Percentiles rank a stretch among this genome's conserved stretches.
Evolutionary conservation across 441 rosid genomes (phyloP).

Genomic region (Gossypium trilobum): DNA sequence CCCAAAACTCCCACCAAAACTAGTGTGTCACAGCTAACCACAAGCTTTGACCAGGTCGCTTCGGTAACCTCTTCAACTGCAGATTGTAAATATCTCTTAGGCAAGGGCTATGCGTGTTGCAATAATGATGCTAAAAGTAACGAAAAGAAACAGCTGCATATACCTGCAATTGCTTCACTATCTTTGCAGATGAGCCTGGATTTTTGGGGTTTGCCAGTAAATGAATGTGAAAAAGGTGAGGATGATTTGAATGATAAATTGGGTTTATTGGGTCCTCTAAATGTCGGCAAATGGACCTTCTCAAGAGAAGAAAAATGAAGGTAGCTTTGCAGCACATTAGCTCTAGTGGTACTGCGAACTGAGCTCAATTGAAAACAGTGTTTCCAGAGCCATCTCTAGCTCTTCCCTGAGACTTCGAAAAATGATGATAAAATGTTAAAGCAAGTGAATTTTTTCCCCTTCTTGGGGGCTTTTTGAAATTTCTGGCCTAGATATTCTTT

Average conservation of each 20-base stretch:
- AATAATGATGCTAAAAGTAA: background rate
- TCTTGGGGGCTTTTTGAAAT: too few relatives aligned
- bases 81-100: background rate
- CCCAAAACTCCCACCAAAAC: conserved; percentile 67
- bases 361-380: conserved; percentile 38
- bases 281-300: conserved; percentile 27
- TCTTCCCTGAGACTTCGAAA: too few relatives aligned
- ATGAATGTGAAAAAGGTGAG: background rate
- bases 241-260: conserved; percentile 20
- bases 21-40: conserved; percentile 31
- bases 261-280: conserved; percentile 21
- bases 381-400: conserved; percentile 34
- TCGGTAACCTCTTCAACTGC: conserved; percentile 51
- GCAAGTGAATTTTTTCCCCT: too few relatives aligned
- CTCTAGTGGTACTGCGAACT: conserved; percentile 20
- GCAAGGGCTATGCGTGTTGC: background rate
- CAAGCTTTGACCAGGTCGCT: conserved; percentile 37
- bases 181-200: conserved; percentile 46
- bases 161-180: conserved; percentile 52
- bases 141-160: background rate
- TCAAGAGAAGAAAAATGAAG: conserved; percentile 23
- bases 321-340: conserved; percentile 26
- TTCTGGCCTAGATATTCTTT: too few relatives aligned
- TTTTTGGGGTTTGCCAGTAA: conserved; percentile 21
- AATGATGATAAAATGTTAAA: too few relatives aligned